Conservation (phyloP, 371 early-diverging fungal genomes). For the Mortierella sp. region DNA sequence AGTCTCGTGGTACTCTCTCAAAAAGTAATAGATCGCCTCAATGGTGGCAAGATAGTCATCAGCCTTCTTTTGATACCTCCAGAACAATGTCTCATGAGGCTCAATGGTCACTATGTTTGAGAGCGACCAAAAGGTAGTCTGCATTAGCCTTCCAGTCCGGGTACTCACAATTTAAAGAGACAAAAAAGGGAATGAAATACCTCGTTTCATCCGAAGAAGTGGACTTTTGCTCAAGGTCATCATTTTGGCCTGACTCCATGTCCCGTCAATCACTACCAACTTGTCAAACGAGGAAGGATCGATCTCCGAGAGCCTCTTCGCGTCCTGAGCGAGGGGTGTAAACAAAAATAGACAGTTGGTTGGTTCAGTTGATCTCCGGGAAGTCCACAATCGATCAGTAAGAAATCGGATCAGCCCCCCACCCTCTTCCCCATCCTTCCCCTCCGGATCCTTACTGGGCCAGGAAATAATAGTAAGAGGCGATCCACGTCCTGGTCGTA, state of each 20-base stretch:
- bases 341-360: slow-evolving; percentile 6
- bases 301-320: slow-evolving; percentile 72
- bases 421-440: too few relatives aligned
- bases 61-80: slow-evolving; percentile 87
- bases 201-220: slow-evolving; percentile 58
- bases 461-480: slow-evolving; percentile 89
- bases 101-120: slow-evolving; percentile 54
- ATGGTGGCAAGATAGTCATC: slow-evolving; percentile 87
- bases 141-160: too few relatives aligned
- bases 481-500: slow-evolving; percentile 74
- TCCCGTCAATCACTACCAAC: slow-evolving; percentile 91
- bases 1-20: slow-evolving; percentile 73
- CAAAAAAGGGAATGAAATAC: too few relatives aligned
- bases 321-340: slow-evolving; percentile 66
- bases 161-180: too few relatives aligned
- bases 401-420: too few relatives aligned
- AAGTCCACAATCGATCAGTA: too few relatives aligned
- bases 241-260: slow-evolving; percentile 88
- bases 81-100: slow-evolving; percentile 85
- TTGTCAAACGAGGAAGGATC: slow-evolving; percentile 74
- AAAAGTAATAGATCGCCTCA: slow-evolving; percentile 94
- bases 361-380: too few relatives aligned
- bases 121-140: too few relatives aligned
- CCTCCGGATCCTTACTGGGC: slow-evolving; percentile 82
- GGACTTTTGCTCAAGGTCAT: slow-evolving; percentile 69